A percentile compares a stretch with the other conserved stretches of the same genome.
Conservation (phyloP, 73 alveolate genomes). For the Tetrahymena malaccensis region DNA sequence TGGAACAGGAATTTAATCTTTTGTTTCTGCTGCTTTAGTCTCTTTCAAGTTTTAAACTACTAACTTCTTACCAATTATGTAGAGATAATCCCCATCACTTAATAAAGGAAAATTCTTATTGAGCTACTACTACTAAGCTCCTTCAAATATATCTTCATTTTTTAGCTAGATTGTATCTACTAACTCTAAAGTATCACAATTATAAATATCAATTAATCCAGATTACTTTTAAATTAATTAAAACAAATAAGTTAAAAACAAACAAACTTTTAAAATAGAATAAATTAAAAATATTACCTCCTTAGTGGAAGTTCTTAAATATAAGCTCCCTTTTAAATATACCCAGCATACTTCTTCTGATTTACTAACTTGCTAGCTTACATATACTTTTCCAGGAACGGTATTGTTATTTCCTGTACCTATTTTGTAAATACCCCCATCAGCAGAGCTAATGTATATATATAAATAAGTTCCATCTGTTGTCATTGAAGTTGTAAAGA, state of each 20-base stretch:
- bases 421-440: slow-evolving; percentile 70
- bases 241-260: background rate
- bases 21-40: slow-evolving; percentile 23
- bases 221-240: background rate
- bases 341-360: slow-evolving; percentile 75
- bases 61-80: slow-evolving; percentile 58
- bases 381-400: slow-evolving; percentile 71
- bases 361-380: slow-evolving; percentile 45
- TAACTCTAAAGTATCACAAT: slow-evolving; percentile 56
- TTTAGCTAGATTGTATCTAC: slow-evolving; percentile 52
- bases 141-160: slow-evolving; percentile 56
- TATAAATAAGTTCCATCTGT: slow-evolving; percentile 68
- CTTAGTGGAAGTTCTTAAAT: slow-evolving; percentile 55
- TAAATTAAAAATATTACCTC: slow-evolving; percentile 6
- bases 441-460: slow-evolving; percentile 50
- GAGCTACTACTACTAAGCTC: slow-evolving; percentile 38
- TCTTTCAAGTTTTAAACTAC: slow-evolving; percentile 15
- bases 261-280: background rate
- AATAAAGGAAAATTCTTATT: slow-evolving; percentile 76
- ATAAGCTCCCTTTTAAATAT: slow-evolving; percentile 62
- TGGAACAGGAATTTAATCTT: background rate
- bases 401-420: slow-evolving; percentile 83
- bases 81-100: slow-evolving; percentile 71
- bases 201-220: slow-evolving; percentile 45
- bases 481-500: slow-evolving; percentile 56